Base-by-base conservation (phyloP, 805 yeast genomes). In the Tetrapisispora taiwanensis region DNA sequence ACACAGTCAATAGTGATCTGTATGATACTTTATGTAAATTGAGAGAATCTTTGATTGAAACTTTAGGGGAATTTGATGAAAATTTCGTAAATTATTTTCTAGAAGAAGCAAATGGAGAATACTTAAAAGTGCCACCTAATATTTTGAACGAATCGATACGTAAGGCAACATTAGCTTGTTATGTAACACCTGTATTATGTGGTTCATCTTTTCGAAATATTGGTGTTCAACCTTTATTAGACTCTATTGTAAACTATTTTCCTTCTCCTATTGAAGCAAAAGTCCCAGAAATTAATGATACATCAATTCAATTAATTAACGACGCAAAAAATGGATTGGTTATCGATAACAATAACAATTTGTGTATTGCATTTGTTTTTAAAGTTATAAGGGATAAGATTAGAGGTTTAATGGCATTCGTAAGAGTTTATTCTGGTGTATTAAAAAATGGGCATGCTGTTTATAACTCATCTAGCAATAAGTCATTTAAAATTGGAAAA, bases 181-280 rank as follows among this genome's bases (percentile, higher is more conserved):
- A 66, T 32, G 71, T 85, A 1, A 74, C 81, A 0, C 97, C 98
- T 0, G 84, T 92, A 0, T 65, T 89, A 31, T 88, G 97, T 63
- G 98, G 98, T 12, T 84, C 97, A 1, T 84, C 95, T 44, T 92
- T 90, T 65, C 75, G 73, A 52, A 90, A 90, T 60, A 84, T 90
- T 38, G 98, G 98, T 22, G 95, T 92, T 2, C 97, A 92, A 59
- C 96, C 97, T 1, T 67, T 92, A 40, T 65, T 92, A 63, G 97
- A 90, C 62, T 89, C 94, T 0, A 74, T 89, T 12, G 74, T 78
- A 1, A 74, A 75, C 44, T 92, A 75, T 54, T 66, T 92, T 15
- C 97, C 98, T 0, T 78, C 88, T 1, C 97, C 97, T 1, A 50
- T 73, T 3, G 88, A 88, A 48, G 69, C 73, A 0, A 58, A 59